phyloP scores from a whole-genome alignment of 345 rosid species.

The Cochlearia excelsa region DNA sequence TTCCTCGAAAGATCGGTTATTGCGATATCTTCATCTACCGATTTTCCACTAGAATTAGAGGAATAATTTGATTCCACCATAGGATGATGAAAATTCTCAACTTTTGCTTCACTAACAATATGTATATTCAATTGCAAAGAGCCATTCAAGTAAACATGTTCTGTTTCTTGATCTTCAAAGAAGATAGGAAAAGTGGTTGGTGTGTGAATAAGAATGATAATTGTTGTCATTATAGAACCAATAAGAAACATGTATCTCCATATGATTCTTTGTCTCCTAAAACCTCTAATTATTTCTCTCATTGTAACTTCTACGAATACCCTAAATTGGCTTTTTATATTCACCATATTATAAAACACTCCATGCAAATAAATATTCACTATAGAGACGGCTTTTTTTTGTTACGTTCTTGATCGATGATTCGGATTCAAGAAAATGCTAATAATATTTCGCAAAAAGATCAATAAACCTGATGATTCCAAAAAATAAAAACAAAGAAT shows the following conservation, averaged over 20 bases:
- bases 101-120: constrained; percentile 35
- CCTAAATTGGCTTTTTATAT: constrained; percentile 33
- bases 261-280: constrained; percentile 43
- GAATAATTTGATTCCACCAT: constrained; percentile 38
- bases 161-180: constrained; percentile 29
- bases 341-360: neutral
- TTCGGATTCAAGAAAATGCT: too few species aligned
- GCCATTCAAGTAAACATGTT: constrained; percentile 37
- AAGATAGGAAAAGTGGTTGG: constrained; percentile 31
- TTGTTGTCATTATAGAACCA: constrained; percentile 47
- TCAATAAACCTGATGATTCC: too few species aligned
- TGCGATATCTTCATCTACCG: constrained; percentile 21
- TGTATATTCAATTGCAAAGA: constrained; percentile 43
- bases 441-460: too few species aligned
- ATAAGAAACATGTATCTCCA: constrained; percentile 54
- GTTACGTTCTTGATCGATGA: too few species aligned
- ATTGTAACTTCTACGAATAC: constrained; percentile 29
- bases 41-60: constrained; percentile 1
- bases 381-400: too few species aligned
- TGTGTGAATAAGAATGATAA: constrained; percentile 51
- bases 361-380: too few species aligned
- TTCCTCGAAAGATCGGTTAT: neutral
- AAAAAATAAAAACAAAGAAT: too few species aligned
- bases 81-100: constrained; percentile 38
- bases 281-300: constrained; percentile 38